Percentiles rank a stretch among this genome's conserved stretches.
phyloP scores from a whole-genome alignment of 2,329 filamentous ascomycete genomes.

The Arthrobotrys sinensis region DNA sequence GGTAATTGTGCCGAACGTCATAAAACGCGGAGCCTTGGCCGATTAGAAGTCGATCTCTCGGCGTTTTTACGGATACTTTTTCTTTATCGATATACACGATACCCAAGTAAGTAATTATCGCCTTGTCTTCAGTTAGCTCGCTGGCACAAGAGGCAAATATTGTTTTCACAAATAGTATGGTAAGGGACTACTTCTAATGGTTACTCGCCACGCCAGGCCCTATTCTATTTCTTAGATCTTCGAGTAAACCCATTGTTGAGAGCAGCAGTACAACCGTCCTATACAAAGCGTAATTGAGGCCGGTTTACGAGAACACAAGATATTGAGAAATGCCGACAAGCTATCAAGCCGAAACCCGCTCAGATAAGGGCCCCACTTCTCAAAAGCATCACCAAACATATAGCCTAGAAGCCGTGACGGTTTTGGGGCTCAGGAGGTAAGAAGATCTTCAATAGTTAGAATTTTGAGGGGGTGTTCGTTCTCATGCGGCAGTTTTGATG shows the following conservation, averaged over 20 bases:
- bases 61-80: conserved; percentile 16
- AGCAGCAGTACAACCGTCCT: too few relatives aligned
- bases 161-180: too few relatives aligned
- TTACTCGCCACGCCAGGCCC: too few relatives aligned
- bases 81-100: neutral
- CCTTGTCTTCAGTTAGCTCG: too few relatives aligned
- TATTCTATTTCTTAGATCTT: too few relatives aligned
- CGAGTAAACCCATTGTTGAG: too few relatives aligned
- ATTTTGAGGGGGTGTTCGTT: neutral
- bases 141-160: too few relatives aligned
- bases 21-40: neutral
- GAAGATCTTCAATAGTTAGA: neutral
- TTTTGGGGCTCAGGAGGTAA: neutral
- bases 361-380: conserved; percentile 1
- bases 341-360: neutral
- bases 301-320: too few relatives aligned
- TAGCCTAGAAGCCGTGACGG: neutral
- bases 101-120: too few relatives aligned
- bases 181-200: too few relatives aligned
- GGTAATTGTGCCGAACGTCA: conserved; percentile 2
- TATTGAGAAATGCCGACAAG: neutral
- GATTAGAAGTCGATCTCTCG: neutral
- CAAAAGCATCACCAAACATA: neutral
- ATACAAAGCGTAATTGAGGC: too few relatives aligned
- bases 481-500: neutral